A percentile compares a stretch with the other conserved stretches of the same genome.
phyloP scores from a whole-genome alignment of 2,329 filamentous ascomycete genomes.

The Madurella mycetomatis region DNA sequence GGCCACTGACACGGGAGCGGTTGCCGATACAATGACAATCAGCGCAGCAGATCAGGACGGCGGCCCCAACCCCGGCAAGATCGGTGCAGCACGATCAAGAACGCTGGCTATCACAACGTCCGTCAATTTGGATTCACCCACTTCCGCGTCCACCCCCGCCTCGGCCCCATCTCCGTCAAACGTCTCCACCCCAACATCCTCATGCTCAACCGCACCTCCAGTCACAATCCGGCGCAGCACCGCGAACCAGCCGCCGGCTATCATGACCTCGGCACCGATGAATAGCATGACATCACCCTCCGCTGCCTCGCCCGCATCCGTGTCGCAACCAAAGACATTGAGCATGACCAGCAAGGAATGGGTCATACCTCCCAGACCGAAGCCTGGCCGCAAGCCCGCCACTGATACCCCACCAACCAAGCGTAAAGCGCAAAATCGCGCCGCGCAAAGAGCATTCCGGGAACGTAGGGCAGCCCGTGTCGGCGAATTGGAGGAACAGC shows the following conservation, averaged over 20 bases:
- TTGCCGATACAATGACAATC: too few relatives aligned
- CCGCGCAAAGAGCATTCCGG: constrained; percentile 84
- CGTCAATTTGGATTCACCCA: constrained; percentile 11
- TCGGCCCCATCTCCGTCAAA: constrained; percentile 23
- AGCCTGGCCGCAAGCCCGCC: constrained; percentile 89
- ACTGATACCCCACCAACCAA: constrained; percentile 91
- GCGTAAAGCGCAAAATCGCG: constrained; percentile 89
- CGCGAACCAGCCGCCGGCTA: constrained; percentile 14
- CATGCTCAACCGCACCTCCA: constrained; percentile 19
- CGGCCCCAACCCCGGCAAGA: background rate
- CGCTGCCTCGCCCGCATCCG: constrained; percentile 40
- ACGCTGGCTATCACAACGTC: constrained; percentile 16
- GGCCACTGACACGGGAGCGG: background rate
- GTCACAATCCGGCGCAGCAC: constrained; percentile 27
- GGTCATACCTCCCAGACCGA: constrained; percentile 77
- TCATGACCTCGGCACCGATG: constrained; percentile 14
- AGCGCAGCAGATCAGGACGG: background rate
- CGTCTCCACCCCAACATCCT: constrained; percentile 21
- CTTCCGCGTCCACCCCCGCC: constrained; percentile 22
- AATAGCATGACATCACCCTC: constrained; percentile 47
- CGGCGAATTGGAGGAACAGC: constrained; percentile 65
- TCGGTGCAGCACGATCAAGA: background rate
- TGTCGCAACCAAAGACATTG: constrained; percentile 35
- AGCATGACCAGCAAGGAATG: constrained; percentile 77
- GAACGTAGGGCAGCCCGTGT: constrained; percentile 83